phyloP scores from a whole-genome alignment of 2,329 filamentous ascomycete species.

The Metarhizium album region DNA sequence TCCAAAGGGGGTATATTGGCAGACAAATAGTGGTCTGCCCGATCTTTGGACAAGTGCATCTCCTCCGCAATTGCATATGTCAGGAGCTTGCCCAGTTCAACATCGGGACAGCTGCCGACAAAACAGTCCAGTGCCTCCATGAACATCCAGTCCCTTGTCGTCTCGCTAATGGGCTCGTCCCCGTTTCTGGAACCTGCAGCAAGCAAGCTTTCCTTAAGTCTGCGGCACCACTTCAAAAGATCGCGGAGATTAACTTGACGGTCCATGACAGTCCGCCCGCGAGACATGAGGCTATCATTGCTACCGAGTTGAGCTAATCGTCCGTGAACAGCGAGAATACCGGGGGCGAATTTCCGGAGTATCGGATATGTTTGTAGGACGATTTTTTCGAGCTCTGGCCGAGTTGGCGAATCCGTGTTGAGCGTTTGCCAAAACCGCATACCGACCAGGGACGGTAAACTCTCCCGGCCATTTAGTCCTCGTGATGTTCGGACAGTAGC shows the following conservation, averaged over 20 bases:
- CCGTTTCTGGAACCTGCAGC: slow-evolving; percentile 52
- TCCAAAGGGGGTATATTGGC: slow-evolving; percentile 62
- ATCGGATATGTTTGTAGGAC: slow-evolving; percentile 60
- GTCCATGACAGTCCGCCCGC: slow-evolving; percentile 32
- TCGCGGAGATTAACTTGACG: slow-evolving; percentile 61
- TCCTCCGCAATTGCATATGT: slow-evolving; percentile 69
- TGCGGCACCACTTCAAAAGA: slow-evolving; percentile 81
- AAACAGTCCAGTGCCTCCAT: slow-evolving; percentile 92
- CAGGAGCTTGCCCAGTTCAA: slow-evolving; percentile 46
- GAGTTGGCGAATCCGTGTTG: slow-evolving; percentile 53
- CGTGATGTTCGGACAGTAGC: slow-evolving; percentile 76
- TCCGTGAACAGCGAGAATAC: slow-evolving; percentile 49
- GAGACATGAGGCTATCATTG: slow-evolving; percentile 23
- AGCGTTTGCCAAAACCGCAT: slow-evolving; percentile 77
- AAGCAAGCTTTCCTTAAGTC: slow-evolving; percentile 57
- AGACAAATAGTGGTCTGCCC: slow-evolving; percentile 65
- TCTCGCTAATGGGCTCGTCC: slow-evolving; percentile 61
- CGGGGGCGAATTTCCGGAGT: slow-evolving; percentile 50
- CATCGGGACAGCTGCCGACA: slow-evolving; percentile 64
- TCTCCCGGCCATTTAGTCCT: slow-evolving; percentile 56
- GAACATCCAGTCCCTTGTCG: slow-evolving; percentile 71
- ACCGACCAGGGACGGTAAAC: slow-evolving; percentile 66
- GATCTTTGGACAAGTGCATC: slow-evolving; percentile 75
- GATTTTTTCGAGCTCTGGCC: slow-evolving; percentile 64
- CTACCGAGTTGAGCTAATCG: slow-evolving; percentile 41